phyloP scores from a whole-genome alignment of 169 alveolate genomes.

The Plasmodium cynomolgi region DNA sequence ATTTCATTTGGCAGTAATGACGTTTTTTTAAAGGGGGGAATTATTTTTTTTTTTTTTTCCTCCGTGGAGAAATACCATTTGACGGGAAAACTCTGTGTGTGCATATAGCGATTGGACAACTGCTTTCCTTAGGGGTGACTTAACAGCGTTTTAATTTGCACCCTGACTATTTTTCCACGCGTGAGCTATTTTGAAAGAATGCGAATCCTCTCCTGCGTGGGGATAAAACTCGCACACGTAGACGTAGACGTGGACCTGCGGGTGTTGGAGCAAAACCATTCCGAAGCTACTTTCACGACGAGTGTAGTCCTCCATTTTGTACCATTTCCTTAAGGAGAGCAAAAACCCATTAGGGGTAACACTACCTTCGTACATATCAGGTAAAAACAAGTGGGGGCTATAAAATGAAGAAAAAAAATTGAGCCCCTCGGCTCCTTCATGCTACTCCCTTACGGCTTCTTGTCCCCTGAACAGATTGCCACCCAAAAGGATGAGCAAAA shows the following conservation, averaged over 20 bases:
- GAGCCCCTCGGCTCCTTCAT: neutral
- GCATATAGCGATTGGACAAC: neutral
- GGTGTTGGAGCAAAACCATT: neutral
- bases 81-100: neutral
- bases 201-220: neutral
- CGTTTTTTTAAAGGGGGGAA: neutral
- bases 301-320: neutral
- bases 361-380: neutral
- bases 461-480: neutral
- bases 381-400: neutral
- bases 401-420: neutral
- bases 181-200: neutral
- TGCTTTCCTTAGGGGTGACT: neutral
- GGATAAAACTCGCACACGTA: neutral
- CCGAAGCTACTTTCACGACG: neutral
- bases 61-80: neutral
- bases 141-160: neutral
- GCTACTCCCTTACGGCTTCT: neutral
- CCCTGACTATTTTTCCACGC: neutral
- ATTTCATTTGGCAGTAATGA: neutral
- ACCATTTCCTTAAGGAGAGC: neutral
- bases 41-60: neutral
- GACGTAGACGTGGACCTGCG: neutral
- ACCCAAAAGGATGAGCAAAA: neutral
- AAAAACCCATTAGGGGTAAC: neutral